Percentiles rank a stretch among this genome's conserved stretches.
Conservation (phyloP, 192 early-diverging fungal species). For the Rhizophlyctis rosea region DNA sequence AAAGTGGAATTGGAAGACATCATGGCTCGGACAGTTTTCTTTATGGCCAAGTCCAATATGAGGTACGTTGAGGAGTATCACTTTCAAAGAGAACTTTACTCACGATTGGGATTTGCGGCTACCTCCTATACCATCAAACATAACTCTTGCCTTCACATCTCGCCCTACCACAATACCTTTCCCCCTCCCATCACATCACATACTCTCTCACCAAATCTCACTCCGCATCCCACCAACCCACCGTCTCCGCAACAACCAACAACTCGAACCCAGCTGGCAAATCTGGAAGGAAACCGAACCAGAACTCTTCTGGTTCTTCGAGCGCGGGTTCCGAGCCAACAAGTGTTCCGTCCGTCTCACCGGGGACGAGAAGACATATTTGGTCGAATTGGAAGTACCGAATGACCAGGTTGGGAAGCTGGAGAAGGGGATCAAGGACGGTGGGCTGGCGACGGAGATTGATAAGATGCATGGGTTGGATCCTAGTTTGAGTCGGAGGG, state of each 20-base stretch:
- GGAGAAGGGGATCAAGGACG: slow-evolving; percentile 53
- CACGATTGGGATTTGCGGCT: no score
- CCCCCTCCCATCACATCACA: no score
- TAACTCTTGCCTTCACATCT: no score
- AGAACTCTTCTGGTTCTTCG: slow-evolving; percentile 45
- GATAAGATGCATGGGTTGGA: slow-evolving; percentile 61
- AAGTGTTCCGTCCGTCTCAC: slow-evolving; percentile 37
- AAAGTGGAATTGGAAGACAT: slow-evolving; percentile 8
- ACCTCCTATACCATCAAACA: no score
- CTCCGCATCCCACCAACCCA: neutral
- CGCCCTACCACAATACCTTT: no score
- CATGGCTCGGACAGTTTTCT: slow-evolving; percentile 28
- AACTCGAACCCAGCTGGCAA: slow-evolving; percentile 29
- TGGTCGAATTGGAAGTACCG: slow-evolving; percentile 48
- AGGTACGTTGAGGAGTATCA: slow-evolving; percentile 8
- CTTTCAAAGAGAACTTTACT: no score
- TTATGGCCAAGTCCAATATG: slow-evolving; percentile 27
- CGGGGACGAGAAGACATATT: slow-evolving; percentile 46
- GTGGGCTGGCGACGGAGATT: slow-evolving; percentile 39
- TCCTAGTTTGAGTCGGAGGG: slow-evolving; percentile 44
- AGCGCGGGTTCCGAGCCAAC: slow-evolving; percentile 40
- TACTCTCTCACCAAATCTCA: no score
- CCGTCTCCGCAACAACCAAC: neutral
- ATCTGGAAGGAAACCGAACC: slow-evolving; percentile 47
- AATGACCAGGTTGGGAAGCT: slow-evolving; percentile 37